A percentile compares a stretch with the other conserved stretches of the same genome.
Conservation (phyloP, 805 yeast species). For the Myxozyma neotropica region DNA sequence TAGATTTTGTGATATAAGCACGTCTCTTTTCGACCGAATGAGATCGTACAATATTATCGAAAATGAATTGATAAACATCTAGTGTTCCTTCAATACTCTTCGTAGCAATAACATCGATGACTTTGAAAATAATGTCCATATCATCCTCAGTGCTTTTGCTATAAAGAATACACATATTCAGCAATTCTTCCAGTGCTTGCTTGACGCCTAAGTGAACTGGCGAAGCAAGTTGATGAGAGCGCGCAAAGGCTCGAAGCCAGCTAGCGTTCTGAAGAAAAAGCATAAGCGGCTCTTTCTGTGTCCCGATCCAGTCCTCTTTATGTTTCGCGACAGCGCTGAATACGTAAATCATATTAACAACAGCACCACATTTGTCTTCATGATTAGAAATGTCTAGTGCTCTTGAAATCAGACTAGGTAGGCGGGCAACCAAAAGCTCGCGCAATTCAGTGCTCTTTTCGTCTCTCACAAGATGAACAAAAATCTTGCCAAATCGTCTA, state of each 20-base stretch:
- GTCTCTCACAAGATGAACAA: constrained; percentile 64
- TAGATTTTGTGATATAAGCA: constrained; percentile 54
- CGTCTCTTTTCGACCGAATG: constrained; percentile 52
- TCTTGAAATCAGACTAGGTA: constrained; percentile 53
- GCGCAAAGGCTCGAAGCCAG: constrained; percentile 49
- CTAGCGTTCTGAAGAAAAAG: constrained; percentile 19
- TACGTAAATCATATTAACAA: constrained; percentile 67
- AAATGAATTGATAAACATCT: constrained; percentile 59
- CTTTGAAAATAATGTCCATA: constrained; percentile 44
- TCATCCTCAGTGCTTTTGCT: constrained; percentile 45
- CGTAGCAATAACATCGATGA: constrained; percentile 50
- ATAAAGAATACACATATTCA: constrained; percentile 50
- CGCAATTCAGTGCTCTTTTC: constrained; percentile 61
- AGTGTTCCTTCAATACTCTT: constrained; percentile 53
- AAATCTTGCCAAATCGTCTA: constrained; percentile 64
- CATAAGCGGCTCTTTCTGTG: constrained; percentile 48
- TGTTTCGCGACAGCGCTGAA: constrained; percentile 54
- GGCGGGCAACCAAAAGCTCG: constrained; percentile 54
- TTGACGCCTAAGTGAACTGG: constrained; percentile 69
- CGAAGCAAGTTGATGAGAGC: constrained; percentile 55
- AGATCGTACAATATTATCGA: constrained; percentile 56
- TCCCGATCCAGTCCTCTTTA: constrained; percentile 59
- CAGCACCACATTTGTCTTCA: constrained; percentile 61
- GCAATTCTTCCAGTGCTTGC: constrained; percentile 68
- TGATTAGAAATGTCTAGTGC: constrained; percentile 53